Base-by-base conservation (phyloP, 1,284 basidiomycete species). In the Ceratobasidium sp. region DNA sequence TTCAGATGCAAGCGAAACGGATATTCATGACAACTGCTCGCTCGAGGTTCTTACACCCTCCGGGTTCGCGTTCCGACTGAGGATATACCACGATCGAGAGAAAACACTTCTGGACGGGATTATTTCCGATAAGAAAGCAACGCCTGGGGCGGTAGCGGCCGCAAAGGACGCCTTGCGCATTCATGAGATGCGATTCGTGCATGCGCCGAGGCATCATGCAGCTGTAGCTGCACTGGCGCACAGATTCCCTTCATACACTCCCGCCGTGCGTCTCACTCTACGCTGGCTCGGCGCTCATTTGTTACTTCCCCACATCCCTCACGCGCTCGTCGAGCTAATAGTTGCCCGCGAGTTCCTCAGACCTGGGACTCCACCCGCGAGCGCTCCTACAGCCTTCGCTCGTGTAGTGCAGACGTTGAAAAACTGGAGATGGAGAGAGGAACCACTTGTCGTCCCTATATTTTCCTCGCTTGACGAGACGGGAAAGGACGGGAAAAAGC, bases 241-340 rank as follows among this genome's bases (percentile, higher is more conserved):
- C 84, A 91, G 91, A 64, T 94, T 92, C 83, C 86, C 92, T 0
- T 93, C 95, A 6, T 98, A 93, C 83, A 89, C 95, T 1, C 92
- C 93, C 6, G 97, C 97, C 0, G 93, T 95, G 26, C 89, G 98
- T 40, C 88, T 99, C 28, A 90, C 95, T 56, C 97, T 99, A 86
- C 90, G 98, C 69, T 99, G 98, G 98, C 86, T 99, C 66, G 90
- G 93, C 0, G 88, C 93, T 1, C 98, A 99, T 85, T 95, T 97
- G 93, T 89, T 99, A 28, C 88, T 95, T 20, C 86, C 89, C 1
- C 92, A 95, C 81, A 86, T 97, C 58, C 88, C 89, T 5, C 89
- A 92, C 77, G 96, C 98, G 84, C 91, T 91, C 0, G 88, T 96
- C 63, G 98, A 99, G 85, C 86, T 99, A 13, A 84, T 99, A 42